Evolutionary conservation across 345 rosid genomes (phyloP).

Genomic region (Brassica incana): DNA sequence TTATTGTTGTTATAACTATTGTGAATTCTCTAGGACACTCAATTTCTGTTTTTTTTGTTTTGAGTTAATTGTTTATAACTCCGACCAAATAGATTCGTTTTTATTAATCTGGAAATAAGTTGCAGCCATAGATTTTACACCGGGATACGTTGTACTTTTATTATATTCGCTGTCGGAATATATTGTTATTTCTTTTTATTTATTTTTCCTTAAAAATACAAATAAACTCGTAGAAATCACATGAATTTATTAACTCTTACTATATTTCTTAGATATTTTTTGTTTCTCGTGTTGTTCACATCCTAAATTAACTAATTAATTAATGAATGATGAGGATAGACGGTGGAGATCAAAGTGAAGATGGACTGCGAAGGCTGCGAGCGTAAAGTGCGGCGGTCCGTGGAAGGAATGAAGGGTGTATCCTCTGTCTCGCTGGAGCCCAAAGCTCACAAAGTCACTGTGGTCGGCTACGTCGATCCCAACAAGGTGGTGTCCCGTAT

Average conservation of each 20-base stretch:
- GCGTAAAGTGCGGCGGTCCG: constrained; percentile 68
- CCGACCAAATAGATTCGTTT: constrained; percentile 34
- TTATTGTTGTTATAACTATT: no score
- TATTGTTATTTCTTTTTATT: not conserved
- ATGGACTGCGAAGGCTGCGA: constrained; percentile 99
- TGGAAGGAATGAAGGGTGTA: constrained; percentile 97
- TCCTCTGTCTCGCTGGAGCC: constrained; percentile 75
- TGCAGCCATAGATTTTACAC: constrained; percentile 32
- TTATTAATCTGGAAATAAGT: not conserved
- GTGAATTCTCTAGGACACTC: no score
- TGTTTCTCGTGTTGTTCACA: not conserved
- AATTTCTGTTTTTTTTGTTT: not conserved
- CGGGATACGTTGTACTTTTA: constrained; percentile 20
- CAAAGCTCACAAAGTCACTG: constrained; percentile 81
- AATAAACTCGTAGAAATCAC: not conserved
- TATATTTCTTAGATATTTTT: no score
- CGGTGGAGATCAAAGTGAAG: constrained; percentile 85
- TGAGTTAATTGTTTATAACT: not conserved
- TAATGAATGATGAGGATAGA: constrained; percentile 35
- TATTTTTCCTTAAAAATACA: not conserved
- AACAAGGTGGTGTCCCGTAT: constrained; percentile 75
- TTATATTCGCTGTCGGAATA: not conserved
- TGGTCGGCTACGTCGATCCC: constrained; percentile 80
- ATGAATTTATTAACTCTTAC: not conserved
- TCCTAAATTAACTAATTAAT: not conserved